Percentiles rank a stretch among this genome's conserved stretches.
Conservation (phyloP, 2,329 filamentous ascomycete species). For the Trichothecium sympodiale region DNA sequence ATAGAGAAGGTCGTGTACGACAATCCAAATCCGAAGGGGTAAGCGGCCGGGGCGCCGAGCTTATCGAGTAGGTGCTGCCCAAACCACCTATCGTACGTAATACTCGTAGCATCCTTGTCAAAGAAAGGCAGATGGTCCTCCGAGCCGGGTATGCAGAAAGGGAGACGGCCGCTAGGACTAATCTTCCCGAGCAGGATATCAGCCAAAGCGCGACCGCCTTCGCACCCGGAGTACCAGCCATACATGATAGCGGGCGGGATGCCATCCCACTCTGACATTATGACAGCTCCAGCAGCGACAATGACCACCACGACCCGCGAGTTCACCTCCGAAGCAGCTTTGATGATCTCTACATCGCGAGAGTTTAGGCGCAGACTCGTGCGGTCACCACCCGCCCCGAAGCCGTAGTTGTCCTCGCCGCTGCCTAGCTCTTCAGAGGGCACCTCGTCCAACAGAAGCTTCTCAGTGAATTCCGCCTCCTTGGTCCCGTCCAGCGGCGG, state of each 20-base stretch:
- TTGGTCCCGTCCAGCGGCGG: slow-evolving; percentile 1
- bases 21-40: slow-evolving; percentile 11
- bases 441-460: neutral
- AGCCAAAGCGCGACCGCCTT: slow-evolving; percentile 10
- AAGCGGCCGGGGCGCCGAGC: slow-evolving; percentile 6
- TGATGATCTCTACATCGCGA: slow-evolving; percentile 9
- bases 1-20: slow-evolving; percentile 9
- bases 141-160: slow-evolving; percentile 9
- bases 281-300: slow-evolving; percentile 9
- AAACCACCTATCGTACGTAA: slow-evolving; percentile 10
- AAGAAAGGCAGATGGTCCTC: slow-evolving; percentile 9
- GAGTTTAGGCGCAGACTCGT: slow-evolving; percentile 5
- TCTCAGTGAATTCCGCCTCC: neutral
- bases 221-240: slow-evolving; percentile 11
- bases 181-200: slow-evolving; percentile 7
- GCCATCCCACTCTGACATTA: slow-evolving; percentile 10
- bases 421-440: neutral
- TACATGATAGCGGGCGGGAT: slow-evolving; percentile 6
- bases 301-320: slow-evolving; percentile 6
- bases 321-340: slow-evolving; percentile 6
- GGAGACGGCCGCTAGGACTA: slow-evolving; percentile 7
- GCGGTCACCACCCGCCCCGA: slow-evolving; percentile 10
- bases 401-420: slow-evolving; percentile 4
- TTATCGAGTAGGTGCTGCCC: slow-evolving; percentile 10
- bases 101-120: slow-evolving; percentile 6